Conservation (phyloP, 371 early-diverging fungal species). For the Saksenaea vasiformis region DNA sequence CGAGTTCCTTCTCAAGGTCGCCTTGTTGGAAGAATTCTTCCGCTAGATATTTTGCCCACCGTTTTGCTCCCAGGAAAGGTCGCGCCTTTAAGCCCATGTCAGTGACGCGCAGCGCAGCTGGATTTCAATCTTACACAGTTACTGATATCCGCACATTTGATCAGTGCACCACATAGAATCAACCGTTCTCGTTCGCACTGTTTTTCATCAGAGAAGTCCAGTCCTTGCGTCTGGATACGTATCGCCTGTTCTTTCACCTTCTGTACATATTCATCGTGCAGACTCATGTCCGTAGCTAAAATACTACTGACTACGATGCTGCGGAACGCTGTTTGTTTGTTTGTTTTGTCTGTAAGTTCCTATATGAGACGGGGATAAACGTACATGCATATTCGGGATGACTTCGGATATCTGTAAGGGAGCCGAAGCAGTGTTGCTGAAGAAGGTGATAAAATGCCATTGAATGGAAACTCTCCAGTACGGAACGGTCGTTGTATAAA, state of each 20-base stretch:
- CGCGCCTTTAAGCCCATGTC: slow-evolving; percentile 41
- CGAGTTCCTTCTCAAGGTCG: slow-evolving; percentile 67
- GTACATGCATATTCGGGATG: slow-evolving; percentile 36
- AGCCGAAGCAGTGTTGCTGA: slow-evolving; percentile 57
- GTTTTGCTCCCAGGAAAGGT: slow-evolving; percentile 61
- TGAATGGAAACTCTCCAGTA: slow-evolving; percentile 26
- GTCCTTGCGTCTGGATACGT: slow-evolving; percentile 31
- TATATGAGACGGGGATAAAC: slow-evolving; percentile 7
- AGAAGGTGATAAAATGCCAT: slow-evolving; percentile 7
- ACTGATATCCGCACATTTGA: slow-evolving; percentile 88
- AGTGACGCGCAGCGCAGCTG: neutral
- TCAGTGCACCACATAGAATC: slow-evolving; percentile 66
- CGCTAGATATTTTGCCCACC: slow-evolving; percentile 60
- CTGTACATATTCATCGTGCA: slow-evolving; percentile 78
- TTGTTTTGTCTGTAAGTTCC: slow-evolving; percentile 11
- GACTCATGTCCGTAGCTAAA: slow-evolving; percentile 84
- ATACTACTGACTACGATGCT: slow-evolving; percentile 73
- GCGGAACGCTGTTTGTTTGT: slow-evolving; percentile 56
- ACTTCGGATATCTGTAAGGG: slow-evolving; percentile 42
- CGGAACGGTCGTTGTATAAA: slow-evolving; percentile 91
- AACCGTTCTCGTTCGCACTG: slow-evolving; percentile 35
- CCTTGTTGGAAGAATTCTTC: slow-evolving; percentile 72
- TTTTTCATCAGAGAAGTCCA: slow-evolving; percentile 24
- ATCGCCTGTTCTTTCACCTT: slow-evolving; percentile 63
- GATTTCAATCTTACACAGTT: slow-evolving; percentile 59